These are phyloP conservation scores for Colletotrichum kahawae DNA, from an alignment of 2,329 filamentous ascomycete species.

Conservation along the genomic window DNA sequence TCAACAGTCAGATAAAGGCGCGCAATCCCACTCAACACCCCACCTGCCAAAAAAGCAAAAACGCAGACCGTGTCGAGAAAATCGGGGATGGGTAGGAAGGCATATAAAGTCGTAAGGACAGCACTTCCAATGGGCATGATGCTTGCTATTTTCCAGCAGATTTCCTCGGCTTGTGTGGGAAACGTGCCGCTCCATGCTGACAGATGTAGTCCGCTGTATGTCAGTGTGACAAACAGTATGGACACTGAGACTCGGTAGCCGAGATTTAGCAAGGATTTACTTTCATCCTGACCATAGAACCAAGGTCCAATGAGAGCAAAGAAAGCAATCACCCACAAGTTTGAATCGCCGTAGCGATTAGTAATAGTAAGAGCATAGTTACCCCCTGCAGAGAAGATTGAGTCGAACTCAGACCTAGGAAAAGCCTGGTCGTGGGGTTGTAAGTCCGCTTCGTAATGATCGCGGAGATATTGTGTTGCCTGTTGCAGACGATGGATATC, in stretches of 20 bases:
- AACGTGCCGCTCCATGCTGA: not conserved
- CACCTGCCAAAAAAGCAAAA: too few relatives aligned
- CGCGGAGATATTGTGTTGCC: not conserved
- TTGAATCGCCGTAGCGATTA: rapidly evolving
- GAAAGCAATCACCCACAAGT: rapidly evolving
- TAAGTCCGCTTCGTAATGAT: rapidly evolving
- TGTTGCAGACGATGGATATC: rapidly evolving
- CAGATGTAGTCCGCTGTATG: not conserved
- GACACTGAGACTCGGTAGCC: rapidly evolving
- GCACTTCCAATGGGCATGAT: rapidly evolving
- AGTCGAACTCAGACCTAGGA: rapidly evolving
- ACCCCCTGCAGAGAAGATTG: rapidly evolving
- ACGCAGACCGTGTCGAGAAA: too few relatives aligned
- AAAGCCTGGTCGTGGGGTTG: rapidly evolving
- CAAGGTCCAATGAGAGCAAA: not conserved
- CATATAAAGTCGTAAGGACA: too few relatives aligned
- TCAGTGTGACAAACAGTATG: not conserved
- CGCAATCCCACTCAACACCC: not conserved
- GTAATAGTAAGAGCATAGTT: rapidly evolving
- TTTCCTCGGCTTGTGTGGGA: not conserved
- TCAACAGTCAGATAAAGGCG: not conserved
- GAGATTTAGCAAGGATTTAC: too few relatives aligned
- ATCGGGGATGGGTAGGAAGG: too few relatives aligned
- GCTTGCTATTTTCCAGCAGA: not conserved
- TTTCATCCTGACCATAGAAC: rapidly evolving